Evolutionary conservation across 2,329 filamentous ascomycete species (phyloP), one percentile per base, ranked within the genome.

Genomic region (Ophiocordyceps sinensis): DNA sequence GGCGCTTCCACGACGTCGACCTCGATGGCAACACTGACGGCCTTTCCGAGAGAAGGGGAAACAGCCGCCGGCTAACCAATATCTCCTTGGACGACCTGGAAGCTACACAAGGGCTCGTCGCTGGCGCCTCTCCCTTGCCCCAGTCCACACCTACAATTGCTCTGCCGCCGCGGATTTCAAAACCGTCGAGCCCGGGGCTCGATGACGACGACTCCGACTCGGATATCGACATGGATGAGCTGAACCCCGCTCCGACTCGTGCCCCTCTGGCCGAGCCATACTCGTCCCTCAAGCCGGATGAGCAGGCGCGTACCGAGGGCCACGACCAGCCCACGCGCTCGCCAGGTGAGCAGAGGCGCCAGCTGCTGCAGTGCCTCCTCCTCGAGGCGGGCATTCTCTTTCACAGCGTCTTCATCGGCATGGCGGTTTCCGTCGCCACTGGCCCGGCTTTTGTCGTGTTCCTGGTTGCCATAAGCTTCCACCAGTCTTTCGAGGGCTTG

Each of bases 401-500:
- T 56, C 85, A 91, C 64, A 84, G 78, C 53, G 70, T 91, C 41
- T 91, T 91, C 53, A 89, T 91, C 51, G 85, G 85, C 46, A 88
- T 89, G 82, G 83, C 85, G 4, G 70, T 91, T 28, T 86, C 82
- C 1, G 85, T 91, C 1, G 79, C 85, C 0, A 86, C 82, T 0
- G 84, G 84, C 0, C 80, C 83, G 0, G 77, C 82, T 1, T 91
- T 91, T 54, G 67, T 85, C 35, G 82, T 89, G 12, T 83, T 91
- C 47, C 67, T 91, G 0, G 69, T 88, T 28, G 85, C 85, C 39
- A 87, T 91, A 46, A 77, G 75, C 48, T 88, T 89, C 60, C 85
- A 91, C 54, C 83, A 94, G 63, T 86, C 83, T 1, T 94, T 94
- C 48, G 86, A 94, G 63, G 86, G 86, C 2, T 77, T 94, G 13